These are phyloP conservation scores for Millerozyma acaciae DNA, from an alignment of 805 yeast genomes.

Conservation along the genomic window DNA sequence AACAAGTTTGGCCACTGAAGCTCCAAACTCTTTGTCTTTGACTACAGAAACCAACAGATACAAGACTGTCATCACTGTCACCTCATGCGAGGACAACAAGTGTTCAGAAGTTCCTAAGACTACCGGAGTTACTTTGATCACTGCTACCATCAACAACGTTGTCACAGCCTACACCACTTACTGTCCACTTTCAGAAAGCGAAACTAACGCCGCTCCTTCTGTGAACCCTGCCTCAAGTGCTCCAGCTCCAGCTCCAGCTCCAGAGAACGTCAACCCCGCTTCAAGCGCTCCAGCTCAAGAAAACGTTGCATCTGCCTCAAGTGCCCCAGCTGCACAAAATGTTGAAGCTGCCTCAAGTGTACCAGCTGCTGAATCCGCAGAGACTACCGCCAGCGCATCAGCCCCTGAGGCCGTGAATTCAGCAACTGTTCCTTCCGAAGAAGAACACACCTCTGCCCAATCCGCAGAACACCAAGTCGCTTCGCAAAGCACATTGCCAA, in stretches of 20 bases:
- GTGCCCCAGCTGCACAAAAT: background rate
- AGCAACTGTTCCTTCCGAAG: background rate
- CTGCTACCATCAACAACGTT: conserved; percentile 28
- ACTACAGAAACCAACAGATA: conserved; percentile 15
- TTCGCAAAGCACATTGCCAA: conserved; percentile 14
- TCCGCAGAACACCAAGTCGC: conserved; percentile 6
- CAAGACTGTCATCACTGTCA: conserved; percentile 30
- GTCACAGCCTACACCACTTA: conserved; percentile 37
- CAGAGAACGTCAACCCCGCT: conserved; percentile 4
- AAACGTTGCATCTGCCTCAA: conserved; percentile 5
- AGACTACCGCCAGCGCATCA: background rate
- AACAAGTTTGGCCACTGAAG: conserved; percentile 5
- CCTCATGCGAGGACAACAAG: conserved; percentile 34
- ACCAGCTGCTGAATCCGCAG: conserved; percentile 4
- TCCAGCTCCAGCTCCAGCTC: conserved; percentile 6
- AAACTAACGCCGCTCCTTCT: conserved; percentile 7
- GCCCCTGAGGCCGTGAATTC: too few species aligned
- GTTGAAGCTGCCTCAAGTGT: conserved; percentile 1
- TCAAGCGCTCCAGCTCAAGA: conserved; percentile 5
- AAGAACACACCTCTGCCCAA: background rate
- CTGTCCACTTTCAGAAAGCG: conserved; percentile 24
- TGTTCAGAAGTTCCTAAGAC: conserved; percentile 28
- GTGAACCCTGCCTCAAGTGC: conserved; percentile 7
- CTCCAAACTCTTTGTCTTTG: background rate
- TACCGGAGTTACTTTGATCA: conserved; percentile 27